These are phyloP conservation scores for Santalum album DNA, from an alignment of 164 flowering plant genomes.

Conservation along the genomic window DNA sequence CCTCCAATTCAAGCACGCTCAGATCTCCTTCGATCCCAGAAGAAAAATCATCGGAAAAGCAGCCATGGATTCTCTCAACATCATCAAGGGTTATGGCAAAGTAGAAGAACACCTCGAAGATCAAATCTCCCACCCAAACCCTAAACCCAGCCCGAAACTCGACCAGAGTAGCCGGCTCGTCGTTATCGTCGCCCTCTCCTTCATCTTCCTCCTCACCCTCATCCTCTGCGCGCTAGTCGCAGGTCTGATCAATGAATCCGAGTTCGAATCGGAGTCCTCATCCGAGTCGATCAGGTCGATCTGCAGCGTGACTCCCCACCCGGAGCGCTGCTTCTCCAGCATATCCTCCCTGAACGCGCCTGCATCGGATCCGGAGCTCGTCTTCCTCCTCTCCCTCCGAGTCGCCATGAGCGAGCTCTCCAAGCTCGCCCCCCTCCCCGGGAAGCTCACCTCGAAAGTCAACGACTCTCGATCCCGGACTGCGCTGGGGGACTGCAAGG, in stretches of 20 bases:
- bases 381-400: slow-evolving; percentile 39
- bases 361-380: slow-evolving; percentile 24
- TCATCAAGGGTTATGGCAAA: no score
- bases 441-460: slow-evolving; percentile 7
- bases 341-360: slow-evolving; percentile 14
- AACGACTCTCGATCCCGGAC: slow-evolving; percentile 11
- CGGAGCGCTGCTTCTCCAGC: slow-evolving; percentile 39
- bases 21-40: no score
- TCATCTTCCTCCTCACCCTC: slow-evolving; percentile 27
- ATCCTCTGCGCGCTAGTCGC: slow-evolving; percentile 40
- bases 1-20: no score
- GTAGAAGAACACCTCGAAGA: no score
- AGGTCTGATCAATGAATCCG: slow-evolving; percentile 17
- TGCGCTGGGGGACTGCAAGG: slow-evolving; percentile 43
- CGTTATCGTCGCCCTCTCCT: slow-evolving; percentile 28
- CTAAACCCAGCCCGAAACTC: no score
- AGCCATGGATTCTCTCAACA: no score
- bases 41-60: no score
- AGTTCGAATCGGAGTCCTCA: slow-evolving; percentile 5
- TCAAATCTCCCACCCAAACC: no score
- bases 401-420: slow-evolving; percentile 35
- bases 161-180: slow-evolving; percentile 22
- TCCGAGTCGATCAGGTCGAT: slow-evolving; percentile 26
- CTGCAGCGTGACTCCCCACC: slow-evolving; percentile 36
- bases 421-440: slow-evolving; percentile 22